Evolutionary conservation across 768 basidiomycete species (phyloP), one percentile per base, ranked within the genome.

Genomic region (Lactarius tabidus): DNA sequence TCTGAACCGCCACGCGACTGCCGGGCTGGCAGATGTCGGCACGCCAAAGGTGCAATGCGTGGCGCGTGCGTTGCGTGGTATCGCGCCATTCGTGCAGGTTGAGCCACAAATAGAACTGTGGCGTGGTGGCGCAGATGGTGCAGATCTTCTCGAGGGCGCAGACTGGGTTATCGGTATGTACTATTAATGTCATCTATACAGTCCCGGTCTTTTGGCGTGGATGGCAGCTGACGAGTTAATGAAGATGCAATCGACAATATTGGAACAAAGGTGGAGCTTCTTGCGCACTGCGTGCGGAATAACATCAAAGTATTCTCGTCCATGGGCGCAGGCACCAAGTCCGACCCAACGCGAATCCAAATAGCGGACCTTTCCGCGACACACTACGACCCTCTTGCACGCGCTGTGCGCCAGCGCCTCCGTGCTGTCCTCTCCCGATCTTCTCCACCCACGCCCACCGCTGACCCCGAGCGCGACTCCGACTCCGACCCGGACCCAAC

Each of bases 181-280:
- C 45, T 26, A 23, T 51, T 26, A 26, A 26, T 15, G 2, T 12
- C 23, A 12, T 23, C 20, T 7, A n/a, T 10, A 3, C 4, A 43
- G 43, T n/a, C 12, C 10, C 39, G 18, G 18, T n/a, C 62, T 59
- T 62, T 20, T 60, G 51, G 72, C 45, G 45, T 23, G 65, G 62
- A 48, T 35, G 52, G 23, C 66, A 18, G 23, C 56, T 54, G 53
- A 54, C 56, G 23, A 31, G 0, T 29, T 43, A 28, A 26, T 60
- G 6, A 71, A 86, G 96, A 99, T 75, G 95, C 95, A 6, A 99
- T 98, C 65, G 96, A 98, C 77, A 98, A 99, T 72, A 96, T 98
- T 67, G 84, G 90, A 55, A 96, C 96, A 0, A 98, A 99, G 74
- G 93, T 97, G 14, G 95, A 98, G 71, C 80, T 98, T 52, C 82